Conservation (phyloP, 2,329 filamentous ascomycete genomes). For the Fusarium abutilonis region DNA sequence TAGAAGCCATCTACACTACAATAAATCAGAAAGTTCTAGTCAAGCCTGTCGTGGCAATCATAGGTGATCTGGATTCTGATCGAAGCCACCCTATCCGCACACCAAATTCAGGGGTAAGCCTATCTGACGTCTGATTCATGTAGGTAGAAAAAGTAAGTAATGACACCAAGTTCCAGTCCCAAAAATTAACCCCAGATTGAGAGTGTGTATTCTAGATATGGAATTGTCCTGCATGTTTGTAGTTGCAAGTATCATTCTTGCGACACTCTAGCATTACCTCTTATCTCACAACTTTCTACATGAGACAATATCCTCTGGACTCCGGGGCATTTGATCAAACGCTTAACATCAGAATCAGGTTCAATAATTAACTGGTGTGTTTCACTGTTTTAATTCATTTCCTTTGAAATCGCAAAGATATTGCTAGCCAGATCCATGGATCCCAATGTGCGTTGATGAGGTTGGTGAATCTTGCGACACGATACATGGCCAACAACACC, state of each 20-base stretch:
- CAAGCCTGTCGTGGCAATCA: no score
- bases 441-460: background rate
- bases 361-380: background rate
- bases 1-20: no score
- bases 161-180: background rate
- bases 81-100: background rate
- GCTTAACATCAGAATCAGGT: background rate
- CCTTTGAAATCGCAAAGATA: background rate
- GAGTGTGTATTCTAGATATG: background rate
- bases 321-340: background rate
- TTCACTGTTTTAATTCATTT: background rate
- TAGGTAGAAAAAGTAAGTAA: no score
- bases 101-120: slow-evolving; percentile 3
- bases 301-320: background rate
- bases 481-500: background rate
- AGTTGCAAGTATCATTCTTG: background rate
- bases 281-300: background rate
- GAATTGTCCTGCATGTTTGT: background rate
- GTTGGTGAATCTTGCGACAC: background rate
- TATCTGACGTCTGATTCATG: background rate
- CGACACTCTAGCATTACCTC: background rate
- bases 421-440: slow-evolving; percentile 14
- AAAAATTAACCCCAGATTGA: background rate
- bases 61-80: background rate
- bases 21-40: no score